These are phyloP conservation scores for Oryza meridionalis DNA, from an alignment of 176 grass and related monocot genomes.

Conservation along the genomic window DNA sequence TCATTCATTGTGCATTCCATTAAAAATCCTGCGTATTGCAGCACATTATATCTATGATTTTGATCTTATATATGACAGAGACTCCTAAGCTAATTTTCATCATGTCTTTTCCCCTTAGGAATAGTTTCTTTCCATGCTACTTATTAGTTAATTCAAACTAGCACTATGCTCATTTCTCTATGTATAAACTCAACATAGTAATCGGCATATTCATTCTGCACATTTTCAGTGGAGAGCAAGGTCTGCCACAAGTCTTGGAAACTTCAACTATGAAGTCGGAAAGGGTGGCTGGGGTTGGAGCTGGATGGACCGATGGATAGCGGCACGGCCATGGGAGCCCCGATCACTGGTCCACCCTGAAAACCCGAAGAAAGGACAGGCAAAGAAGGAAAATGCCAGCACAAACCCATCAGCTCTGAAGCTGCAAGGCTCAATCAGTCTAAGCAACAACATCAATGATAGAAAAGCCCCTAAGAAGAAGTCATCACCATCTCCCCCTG, in stretches of 20 bases:
- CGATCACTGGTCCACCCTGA: conserved; percentile 52
- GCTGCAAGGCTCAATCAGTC: conserved; percentile 50
- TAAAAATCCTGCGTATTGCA: no score
- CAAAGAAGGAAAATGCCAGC: conserved; percentile 56
- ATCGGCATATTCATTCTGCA: not conserved
- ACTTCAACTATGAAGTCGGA: conserved; percentile 69
- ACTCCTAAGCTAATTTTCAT: not conserved
- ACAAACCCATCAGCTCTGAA: conserved; percentile 54
- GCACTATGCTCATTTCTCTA: not conserved
- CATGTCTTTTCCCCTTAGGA: not conserved
- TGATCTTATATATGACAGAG: no score
- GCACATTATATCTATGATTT: no score
- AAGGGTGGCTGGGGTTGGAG: conserved; percentile 97
- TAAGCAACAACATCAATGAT: conserved; percentile 40
- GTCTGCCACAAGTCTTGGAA: conserved; percentile 65
- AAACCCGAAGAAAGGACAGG: conserved; percentile 47
- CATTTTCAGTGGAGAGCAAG: conserved; percentile 84
- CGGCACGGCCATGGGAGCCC: conserved; percentile 90
- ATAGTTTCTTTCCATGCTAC: not conserved
- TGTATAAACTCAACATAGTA: not conserved
- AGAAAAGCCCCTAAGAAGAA: conserved; percentile 60
- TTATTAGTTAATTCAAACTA: not conserved
- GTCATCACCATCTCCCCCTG: conserved; percentile 30
- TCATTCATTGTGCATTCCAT: no score
- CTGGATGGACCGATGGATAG: conserved; percentile 92